These are phyloP conservation scores for Cyathus striatus DNA, from an alignment of 768 basidiomycete species.

Conservation along the genomic window DNA sequence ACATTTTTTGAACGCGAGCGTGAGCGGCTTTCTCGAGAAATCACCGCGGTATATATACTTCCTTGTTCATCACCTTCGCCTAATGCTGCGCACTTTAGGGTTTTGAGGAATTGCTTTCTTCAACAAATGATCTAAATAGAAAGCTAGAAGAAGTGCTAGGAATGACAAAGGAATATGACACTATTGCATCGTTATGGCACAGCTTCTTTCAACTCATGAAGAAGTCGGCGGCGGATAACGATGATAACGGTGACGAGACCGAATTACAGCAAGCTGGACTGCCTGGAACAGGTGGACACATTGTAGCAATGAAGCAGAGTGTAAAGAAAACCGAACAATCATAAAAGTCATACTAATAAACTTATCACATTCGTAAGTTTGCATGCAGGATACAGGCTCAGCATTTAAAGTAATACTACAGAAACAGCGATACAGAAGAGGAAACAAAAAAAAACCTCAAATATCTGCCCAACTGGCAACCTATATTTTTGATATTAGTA, in stretches of 20 bases:
- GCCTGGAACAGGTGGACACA: constrained; percentile 75
- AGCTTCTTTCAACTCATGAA: constrained; percentile 78
- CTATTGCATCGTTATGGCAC: constrained; percentile 81
- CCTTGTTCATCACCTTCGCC: neutral
- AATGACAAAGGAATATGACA: constrained; percentile 90
- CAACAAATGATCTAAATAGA: constrained; percentile 82
- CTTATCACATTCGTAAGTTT: neutral
- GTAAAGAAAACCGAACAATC: constrained; percentile 14
- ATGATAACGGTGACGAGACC: too few relatives aligned
- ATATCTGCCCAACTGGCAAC: constrained; percentile 60
- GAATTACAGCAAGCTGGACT: constrained; percentile 33
- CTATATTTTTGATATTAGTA: too few relatives aligned
- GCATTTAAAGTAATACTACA: constrained; percentile 18
- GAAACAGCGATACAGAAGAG: constrained; percentile 19
- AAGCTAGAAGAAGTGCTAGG: constrained; percentile 90
- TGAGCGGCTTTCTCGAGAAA: constrained; percentile 67
- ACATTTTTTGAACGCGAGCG: constrained; percentile 80
- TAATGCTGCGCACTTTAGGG: constrained; percentile 40
- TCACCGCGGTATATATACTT: constrained; percentile 51
- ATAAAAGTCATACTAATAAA: constrained; percentile 6
- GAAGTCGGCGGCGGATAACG: constrained; percentile 32
- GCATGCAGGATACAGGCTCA: constrained; percentile 9
- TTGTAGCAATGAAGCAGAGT: constrained; percentile 27
- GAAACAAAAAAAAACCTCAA: constrained; percentile 26
- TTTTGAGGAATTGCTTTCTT: constrained; percentile 83